Conservation (phyloP, 768 basidiomycete species). For the Auriscalpium vulgare region DNA sequence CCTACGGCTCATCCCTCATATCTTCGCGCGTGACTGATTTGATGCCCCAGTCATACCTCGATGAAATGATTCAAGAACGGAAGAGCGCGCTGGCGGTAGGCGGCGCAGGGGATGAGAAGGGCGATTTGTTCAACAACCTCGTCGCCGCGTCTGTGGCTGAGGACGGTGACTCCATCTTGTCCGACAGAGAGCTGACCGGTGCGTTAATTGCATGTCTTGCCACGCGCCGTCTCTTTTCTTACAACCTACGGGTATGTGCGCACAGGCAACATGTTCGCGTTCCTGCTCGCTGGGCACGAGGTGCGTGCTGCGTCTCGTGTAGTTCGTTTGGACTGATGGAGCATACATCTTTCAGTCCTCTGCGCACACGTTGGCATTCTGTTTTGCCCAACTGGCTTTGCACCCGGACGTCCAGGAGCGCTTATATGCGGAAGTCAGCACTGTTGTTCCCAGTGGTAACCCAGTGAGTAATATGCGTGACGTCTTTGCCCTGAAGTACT, state of each 20-base stretch:
- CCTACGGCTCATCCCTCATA: not conserved
- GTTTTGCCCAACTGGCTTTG: constrained; percentile 34
- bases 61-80: constrained; percentile 18
- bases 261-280: constrained; percentile 22
- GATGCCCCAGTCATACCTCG: constrained; percentile 14
- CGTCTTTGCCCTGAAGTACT: no score
- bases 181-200: constrained; percentile 18
- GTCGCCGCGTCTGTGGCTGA: constrained; percentile 14
- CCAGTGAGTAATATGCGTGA: no score
- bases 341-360: constrained; percentile 23
- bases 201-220: not conserved
- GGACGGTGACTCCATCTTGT: constrained; percentile 9
- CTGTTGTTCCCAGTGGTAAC: constrained; percentile 19
- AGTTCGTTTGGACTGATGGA: not conserved
- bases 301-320: not conserved
- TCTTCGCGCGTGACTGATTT: not conserved
- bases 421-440: constrained; percentile 28
- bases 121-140: constrained; percentile 22
- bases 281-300: constrained; percentile 29
- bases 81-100: not conserved
- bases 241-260: not conserved
- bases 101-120: constrained; percentile 6
- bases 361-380: constrained; percentile 28
- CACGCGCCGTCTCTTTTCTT: no score
- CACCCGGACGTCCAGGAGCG: constrained; percentile 35